phyloP scores from a whole-genome alignment of 805 yeast species.

The Ogataea nakhonphanomensis region DNA sequence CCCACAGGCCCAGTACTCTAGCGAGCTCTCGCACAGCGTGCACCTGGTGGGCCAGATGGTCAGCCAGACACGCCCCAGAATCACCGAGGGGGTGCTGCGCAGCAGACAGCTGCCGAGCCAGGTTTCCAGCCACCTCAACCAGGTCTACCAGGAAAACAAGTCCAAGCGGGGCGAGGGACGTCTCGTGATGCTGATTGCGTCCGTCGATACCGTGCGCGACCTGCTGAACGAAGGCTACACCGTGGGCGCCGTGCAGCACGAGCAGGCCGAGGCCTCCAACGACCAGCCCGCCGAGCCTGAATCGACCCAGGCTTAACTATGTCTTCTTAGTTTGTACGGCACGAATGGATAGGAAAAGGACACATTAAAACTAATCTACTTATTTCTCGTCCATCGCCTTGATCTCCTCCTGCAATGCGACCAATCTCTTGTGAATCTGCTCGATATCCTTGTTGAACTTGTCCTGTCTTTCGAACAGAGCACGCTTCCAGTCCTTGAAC shows the following conservation, averaged over 20 bases:
- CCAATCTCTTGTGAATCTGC: slow-evolving; percentile 34
- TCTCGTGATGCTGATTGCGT: slow-evolving; percentile 31
- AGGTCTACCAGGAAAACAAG: slow-evolving; percentile 39
- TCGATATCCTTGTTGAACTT: slow-evolving; percentile 54
- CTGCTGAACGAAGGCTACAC: slow-evolving; percentile 20
- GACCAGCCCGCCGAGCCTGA: background rate
- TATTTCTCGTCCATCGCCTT: slow-evolving; percentile 11
- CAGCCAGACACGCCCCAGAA: slow-evolving; percentile 36
- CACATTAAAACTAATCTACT: slow-evolving; percentile 5
- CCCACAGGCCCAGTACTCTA: slow-evolving; percentile 30
- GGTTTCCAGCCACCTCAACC: slow-evolving; percentile 34
- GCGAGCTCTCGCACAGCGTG: slow-evolving; percentile 56
- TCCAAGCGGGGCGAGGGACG: slow-evolving; percentile 37
- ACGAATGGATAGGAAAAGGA: slow-evolving; percentile 8
- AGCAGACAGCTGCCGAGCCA: slow-evolving; percentile 35
- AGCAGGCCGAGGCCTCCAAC: background rate
- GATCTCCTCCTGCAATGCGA: slow-evolving; percentile 34
- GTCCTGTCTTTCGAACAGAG: slow-evolving; percentile 53
- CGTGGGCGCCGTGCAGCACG: slow-evolving; percentile 9
- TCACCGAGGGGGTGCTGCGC: slow-evolving; percentile 26
- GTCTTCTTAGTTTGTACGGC: slow-evolving; percentile 14
- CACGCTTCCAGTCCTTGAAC: slow-evolving; percentile 61
- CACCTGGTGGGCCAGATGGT: slow-evolving; percentile 40
- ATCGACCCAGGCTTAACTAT: slow-evolving; percentile 4
- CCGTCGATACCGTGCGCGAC: slow-evolving; percentile 31